A percentile compares a stretch with the other conserved stretches of the same genome.
Evolutionary conservation across 2,329 filamentous ascomycete genomes (phyloP).

Genomic region (Exophiala spinifera): DNA sequence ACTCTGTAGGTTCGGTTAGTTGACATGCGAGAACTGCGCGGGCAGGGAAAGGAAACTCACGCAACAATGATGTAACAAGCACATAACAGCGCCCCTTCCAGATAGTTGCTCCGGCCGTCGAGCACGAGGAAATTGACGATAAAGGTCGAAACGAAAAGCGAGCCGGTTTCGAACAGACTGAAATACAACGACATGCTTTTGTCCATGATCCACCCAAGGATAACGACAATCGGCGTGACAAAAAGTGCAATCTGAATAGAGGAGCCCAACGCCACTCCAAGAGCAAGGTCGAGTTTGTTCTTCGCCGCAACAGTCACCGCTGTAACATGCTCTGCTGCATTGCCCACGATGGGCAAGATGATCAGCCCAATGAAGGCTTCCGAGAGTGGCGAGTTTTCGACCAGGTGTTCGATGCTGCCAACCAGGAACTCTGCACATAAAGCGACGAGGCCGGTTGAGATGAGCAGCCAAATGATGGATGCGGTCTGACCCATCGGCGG

Average conservation of each 20-base stretch:
- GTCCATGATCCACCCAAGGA: slow-evolving; percentile 62
- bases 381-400: slow-evolving; percentile 47
- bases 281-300: slow-evolving; percentile 65
- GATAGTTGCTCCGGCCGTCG: slow-evolving; percentile 58
- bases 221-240: slow-evolving; percentile 59
- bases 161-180: slow-evolving; percentile 78
- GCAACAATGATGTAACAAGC: slow-evolving; percentile 62
- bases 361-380: slow-evolving; percentile 63
- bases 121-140: slow-evolving; percentile 61
- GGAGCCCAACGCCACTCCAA: slow-evolving; percentile 64
- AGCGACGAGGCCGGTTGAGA: slow-evolving; percentile 73
- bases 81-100: slow-evolving; percentile 60
- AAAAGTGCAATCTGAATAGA: slow-evolving; percentile 64
- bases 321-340: slow-evolving; percentile 64
- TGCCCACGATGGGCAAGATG: slow-evolving; percentile 63
- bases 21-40: background rate
- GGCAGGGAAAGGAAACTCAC: background rate
- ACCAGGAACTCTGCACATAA: slow-evolving; percentile 70
- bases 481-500: slow-evolving; percentile 70
- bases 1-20: slow-evolving; percentile 32
- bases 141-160: slow-evolving; percentile 55
- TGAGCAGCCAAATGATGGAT: slow-evolving; percentile 66
- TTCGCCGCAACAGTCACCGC: slow-evolving; percentile 61
- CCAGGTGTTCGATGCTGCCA: slow-evolving; percentile 55
- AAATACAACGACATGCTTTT: slow-evolving; percentile 73